Base-by-base conservation (phyloP, 2,329 filamentous ascomycete species). In the Colletotrichum sp. region DNA sequence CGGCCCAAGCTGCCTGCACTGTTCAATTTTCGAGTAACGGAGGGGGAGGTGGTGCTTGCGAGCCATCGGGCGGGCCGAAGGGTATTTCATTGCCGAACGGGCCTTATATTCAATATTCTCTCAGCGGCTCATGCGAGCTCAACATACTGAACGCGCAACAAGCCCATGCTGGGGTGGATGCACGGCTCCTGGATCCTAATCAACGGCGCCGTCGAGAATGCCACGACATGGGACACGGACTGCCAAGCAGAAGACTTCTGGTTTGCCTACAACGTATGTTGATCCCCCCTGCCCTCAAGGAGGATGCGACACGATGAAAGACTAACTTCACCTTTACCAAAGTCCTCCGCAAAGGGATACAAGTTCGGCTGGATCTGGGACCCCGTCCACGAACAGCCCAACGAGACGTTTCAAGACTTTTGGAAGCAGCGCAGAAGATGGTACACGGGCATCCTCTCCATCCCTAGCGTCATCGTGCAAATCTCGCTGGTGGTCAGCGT, bases 121-220 rank as follows among this genome's bases (percentile, higher is more conserved):
- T 48, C 2, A 1, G 39, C 18, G 2, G 39, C 18, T n/a, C 39
- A 1, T 48, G 39, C 39, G 39, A 48, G 39, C 18, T 48, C 18
- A n/a, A 18, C 18, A 48, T 48, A 12, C 0, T n/a, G 18, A 48
- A n/a, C 39, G 52, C 66, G 52, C 16, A 68, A 68, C 16, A 68
- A 68, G 52, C 48, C 66, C 32, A 68, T 68, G 66, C 66, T 68
- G 0, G 68, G 56, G 0, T 71, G 69, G 69, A 64, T 71, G 69
- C 69, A 64, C n/a, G 69, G 69, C n/a, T 71, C 69, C 12, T 71
- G 69, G 69, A 55, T 71, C 39, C 8, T 71, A 8, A 28, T 71
- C 58, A 71, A 71, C 60, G 69, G 69, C 6, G 69, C 66, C 3
- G 66, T 70, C 6, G 66, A 70, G 18, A 70, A 70, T 27, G 18